Conservation (phyloP, 768 basidiomycete genomes). For the Tremella fuciformis region DNA sequence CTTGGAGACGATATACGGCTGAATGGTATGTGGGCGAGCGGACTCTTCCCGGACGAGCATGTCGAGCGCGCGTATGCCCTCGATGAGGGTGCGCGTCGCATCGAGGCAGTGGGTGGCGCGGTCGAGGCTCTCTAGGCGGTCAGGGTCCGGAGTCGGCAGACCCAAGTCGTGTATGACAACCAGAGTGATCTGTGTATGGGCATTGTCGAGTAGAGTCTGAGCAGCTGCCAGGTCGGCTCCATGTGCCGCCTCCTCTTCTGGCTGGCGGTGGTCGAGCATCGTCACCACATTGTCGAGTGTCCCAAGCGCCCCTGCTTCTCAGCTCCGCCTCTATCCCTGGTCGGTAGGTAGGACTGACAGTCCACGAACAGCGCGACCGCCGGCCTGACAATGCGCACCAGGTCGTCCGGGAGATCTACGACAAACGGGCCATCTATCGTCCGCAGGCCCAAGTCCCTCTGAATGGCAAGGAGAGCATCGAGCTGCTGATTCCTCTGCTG, state of each 20-base stretch:
- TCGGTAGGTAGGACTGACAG: not conserved
- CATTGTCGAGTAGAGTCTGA: too few relatives aligned
- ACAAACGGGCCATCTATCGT: conserved; percentile 12
- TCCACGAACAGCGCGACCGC: conserved; percentile 6
- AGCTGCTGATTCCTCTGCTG: conserved; percentile 2
- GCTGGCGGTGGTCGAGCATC: too few relatives aligned
- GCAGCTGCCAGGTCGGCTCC: too few relatives aligned
- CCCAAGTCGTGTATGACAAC: too few relatives aligned
- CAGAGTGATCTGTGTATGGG: too few relatives aligned
- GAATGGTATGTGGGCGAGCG: not conserved
- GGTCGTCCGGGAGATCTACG: conserved; percentile 8
- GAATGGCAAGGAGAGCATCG: not conserved
- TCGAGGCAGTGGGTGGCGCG: conserved; percentile 16
- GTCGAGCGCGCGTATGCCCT: not conserved
- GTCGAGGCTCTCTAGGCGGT: conserved; percentile 9
- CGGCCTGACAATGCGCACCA: conserved; percentile 5
- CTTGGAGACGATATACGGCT: not conserved
- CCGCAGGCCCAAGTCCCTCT: not conserved
- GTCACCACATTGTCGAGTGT: too few relatives aligned
- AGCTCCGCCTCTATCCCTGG: too few relatives aligned
- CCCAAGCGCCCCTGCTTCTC: too few relatives aligned
- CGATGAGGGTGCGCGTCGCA: conserved; percentile 1
- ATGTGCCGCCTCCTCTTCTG: too few relatives aligned
- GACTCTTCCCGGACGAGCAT: not conserved
- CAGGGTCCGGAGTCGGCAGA: not conserved